Conservation (phyloP, 169 alveolate species). For the Amoebophrya sp. region DNA sequence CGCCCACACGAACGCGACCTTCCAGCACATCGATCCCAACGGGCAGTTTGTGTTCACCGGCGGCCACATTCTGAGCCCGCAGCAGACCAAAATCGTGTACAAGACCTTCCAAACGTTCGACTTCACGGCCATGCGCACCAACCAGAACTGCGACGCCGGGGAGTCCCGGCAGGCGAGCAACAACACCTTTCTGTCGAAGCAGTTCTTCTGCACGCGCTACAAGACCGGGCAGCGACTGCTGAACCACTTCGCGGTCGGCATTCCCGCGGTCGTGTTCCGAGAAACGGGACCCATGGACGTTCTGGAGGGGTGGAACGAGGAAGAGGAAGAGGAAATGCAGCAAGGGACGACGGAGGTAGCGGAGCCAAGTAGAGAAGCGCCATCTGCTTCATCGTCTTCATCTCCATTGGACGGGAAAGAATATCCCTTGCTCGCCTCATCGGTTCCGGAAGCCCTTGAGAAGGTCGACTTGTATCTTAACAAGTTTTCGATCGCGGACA, state of each 20-base stretch:
- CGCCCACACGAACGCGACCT: not conserved
- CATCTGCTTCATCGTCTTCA: no score
- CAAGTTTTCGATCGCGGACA: not conserved
- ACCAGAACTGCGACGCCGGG: not conserved
- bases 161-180: not conserved
- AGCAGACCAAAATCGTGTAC: constrained; percentile 26
- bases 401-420: no score
- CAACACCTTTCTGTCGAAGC: not conserved
- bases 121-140: not conserved
- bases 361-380: no score
- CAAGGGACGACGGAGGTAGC: no score
- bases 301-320: not conserved
- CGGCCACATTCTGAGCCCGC: constrained; percentile 37
- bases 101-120: not conserved
- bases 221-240: constrained; percentile 41
- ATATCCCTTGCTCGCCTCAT: not conserved
- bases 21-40: constrained; percentile 38
- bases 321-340: no score
- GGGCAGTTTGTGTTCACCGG: constrained; percentile 32
- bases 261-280: not conserved
- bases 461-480: not conserved
- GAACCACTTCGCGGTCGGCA: not conserved
- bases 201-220: constrained; percentile 40
- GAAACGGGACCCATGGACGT: not conserved
- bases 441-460: not conserved